Percentiles rank a stretch among this genome's conserved stretches.
These are phyloP conservation scores for Boletellus ananiceps DNA, from an alignment of 768 basidiomycete species.

Conservation along the genomic window DNA sequence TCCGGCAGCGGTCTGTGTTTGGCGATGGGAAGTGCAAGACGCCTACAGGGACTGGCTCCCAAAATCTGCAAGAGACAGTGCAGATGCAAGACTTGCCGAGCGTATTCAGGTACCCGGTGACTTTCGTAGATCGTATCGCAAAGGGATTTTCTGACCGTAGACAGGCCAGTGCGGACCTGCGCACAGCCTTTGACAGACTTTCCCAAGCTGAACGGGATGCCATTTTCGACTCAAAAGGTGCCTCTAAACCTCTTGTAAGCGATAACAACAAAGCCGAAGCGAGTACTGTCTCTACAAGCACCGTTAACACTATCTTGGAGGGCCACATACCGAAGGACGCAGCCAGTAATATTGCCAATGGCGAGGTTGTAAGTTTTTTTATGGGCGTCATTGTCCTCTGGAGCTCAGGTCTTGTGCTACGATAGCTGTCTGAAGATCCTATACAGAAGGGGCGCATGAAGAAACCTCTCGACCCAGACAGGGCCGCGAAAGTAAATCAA, in stretches of 20 bases:
- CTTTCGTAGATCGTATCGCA: background rate
- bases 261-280: constrained; percentile 26
- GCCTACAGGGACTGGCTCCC: constrained; percentile 59
- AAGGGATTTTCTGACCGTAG: constrained; percentile 1
- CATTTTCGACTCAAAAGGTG: constrained; percentile 51
- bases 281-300: constrained; percentile 1
- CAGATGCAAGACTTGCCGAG: constrained; percentile 56
- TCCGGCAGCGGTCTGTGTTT: constrained; percentile 64
- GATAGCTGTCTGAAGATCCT: constrained; percentile 23
- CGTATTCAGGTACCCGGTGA: constrained; percentile 51
- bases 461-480: constrained; percentile 53
- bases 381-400: background rate
- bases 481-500: constrained; percentile 30
- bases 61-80: constrained; percentile 58
- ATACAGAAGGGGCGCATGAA: constrained; percentile 39
- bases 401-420: background rate
- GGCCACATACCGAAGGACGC: constrained; percentile 29
- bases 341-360: constrained; percentile 35
- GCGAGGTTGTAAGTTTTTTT: constrained; percentile 33
- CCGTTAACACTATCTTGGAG: constrained; percentile 1
- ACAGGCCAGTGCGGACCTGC: constrained; percentile 59
- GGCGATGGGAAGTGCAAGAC: constrained; percentile 84
- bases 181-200: constrained; percentile 50
- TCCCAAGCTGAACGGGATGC: constrained; percentile 51
- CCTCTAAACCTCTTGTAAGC: constrained; percentile 32